These are phyloP conservation scores for Fibroporia radiculosa DNA, from an alignment of 768 basidiomycete genomes.

Conservation along the genomic window DNA sequence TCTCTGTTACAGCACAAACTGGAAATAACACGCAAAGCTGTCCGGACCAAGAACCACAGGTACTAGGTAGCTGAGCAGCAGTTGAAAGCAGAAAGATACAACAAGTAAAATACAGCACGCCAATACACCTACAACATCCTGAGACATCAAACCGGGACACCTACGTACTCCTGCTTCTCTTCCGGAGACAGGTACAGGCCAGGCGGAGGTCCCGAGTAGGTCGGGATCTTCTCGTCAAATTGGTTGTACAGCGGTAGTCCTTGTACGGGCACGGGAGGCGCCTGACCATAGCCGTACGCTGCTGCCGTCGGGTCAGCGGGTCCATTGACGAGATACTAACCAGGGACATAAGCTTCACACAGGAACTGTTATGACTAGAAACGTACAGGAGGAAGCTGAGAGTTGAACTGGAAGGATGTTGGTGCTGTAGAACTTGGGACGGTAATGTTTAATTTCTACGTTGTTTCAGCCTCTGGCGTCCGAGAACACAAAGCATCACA, in stretches of 20 bases:
- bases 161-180: constrained; percentile 22
- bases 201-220: constrained; percentile 16
- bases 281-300: constrained; percentile 20
- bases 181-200: constrained; percentile 16
- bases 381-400: constrained; percentile 37
- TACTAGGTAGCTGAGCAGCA: not conserved
- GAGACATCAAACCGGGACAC: constrained; percentile 17
- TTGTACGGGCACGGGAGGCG: constrained; percentile 13
- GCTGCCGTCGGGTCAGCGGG: constrained; percentile 24
- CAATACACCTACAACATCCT: not conserved
- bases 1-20: too few species aligned
- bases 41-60: not conserved
- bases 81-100: not conserved
- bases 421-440: constrained; percentile 26
- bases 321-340: constrained; percentile 32
- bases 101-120: not conserved
- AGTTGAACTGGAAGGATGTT: constrained; percentile 34
- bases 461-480: too few species aligned
- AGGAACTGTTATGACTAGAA: not conserved
- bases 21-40: not conserved
- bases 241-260: constrained; percentile 35
- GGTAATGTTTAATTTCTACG: constrained; percentile 32
- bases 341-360: too few species aligned
- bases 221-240: constrained; percentile 29
- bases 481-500: not conserved